Conservation (phyloP, 805 yeast species). For the Metschnikowia picachoensis region DNA sequence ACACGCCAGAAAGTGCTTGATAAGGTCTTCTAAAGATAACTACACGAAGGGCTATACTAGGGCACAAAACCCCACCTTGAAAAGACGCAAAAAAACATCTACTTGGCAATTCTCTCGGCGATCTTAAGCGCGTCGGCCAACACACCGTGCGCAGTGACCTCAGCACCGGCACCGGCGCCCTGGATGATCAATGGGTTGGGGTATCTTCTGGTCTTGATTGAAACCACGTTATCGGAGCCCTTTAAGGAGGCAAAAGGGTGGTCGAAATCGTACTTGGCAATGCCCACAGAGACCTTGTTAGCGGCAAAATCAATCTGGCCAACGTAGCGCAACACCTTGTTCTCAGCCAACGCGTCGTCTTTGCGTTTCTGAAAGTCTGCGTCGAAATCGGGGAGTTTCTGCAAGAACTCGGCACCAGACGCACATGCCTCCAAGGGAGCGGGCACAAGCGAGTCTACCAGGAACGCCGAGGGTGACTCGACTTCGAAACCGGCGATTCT, state of each 20-base stretch:
- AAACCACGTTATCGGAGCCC: constrained; percentile 94
- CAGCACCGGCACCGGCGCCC: constrained; percentile 95
- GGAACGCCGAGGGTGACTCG: constrained; percentile 86
- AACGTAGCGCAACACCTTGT: constrained; percentile 88
- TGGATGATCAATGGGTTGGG: constrained; percentile 90
- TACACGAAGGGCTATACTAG: too few species aligned
- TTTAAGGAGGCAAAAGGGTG: constrained; percentile 95
- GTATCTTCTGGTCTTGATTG: constrained; percentile 89
- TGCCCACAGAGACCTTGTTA: constrained; percentile 75
- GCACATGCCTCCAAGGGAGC: constrained; percentile 69
- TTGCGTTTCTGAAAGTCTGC: constrained; percentile 72
- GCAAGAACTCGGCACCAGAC: constrained; percentile 74
- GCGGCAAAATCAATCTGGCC: constrained; percentile 81
- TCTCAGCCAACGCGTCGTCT: constrained; percentile 73
- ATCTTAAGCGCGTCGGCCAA: constrained; percentile 89
- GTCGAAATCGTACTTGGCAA: constrained; percentile 78
- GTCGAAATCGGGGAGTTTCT: constrained; percentile 79
- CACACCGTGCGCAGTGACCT: constrained; percentile 75
- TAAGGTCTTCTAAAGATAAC: too few species aligned
- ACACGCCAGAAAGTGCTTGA: too few species aligned
- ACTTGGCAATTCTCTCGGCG: constrained; percentile 73
- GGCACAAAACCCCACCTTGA: too few species aligned
- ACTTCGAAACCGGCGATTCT: constrained; percentile 86
- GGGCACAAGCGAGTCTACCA: constrained; percentile 92
- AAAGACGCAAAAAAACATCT: constrained; percentile 1